phyloP scores from a whole-genome alignment of 2,329 filamentous ascomycete species.

The Fusarium chlamydosporum region DNA sequence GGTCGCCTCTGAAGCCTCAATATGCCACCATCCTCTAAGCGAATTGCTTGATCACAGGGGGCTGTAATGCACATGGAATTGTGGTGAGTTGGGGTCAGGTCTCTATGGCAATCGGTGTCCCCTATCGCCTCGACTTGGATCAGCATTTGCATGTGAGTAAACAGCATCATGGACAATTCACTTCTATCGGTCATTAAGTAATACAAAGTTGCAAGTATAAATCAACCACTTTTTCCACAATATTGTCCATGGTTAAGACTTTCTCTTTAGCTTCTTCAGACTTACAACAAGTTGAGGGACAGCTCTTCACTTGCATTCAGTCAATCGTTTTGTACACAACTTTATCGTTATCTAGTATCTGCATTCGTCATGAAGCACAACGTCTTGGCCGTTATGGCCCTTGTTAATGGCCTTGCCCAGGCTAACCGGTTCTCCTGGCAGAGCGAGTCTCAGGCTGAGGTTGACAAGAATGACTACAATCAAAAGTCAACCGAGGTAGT shows the following conservation, averaged over 20 bases:
- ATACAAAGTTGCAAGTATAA: conserved; percentile 32
- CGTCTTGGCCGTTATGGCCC: conserved; percentile 45
- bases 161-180: conserved; percentile 8
- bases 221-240: conserved; percentile 15
- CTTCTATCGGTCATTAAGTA: conserved; percentile 3
- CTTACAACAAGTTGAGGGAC: conserved; percentile 12
- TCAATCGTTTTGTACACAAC: conserved; percentile 25
- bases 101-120: conserved; percentile 17
- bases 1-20: conserved; percentile 26
- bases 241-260: conserved; percentile 4
- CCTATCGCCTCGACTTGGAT: conserved; percentile 1
- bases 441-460: conserved; percentile 16
- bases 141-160: conserved; percentile 21
- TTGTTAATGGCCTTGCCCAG: conserved; percentile 44
- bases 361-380: conserved; percentile 45
- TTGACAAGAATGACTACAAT: conserved; percentile 4
- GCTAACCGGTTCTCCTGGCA: conserved; percentile 32
- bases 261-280: conserved; percentile 23
- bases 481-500: neutral
- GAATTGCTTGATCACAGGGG: conserved; percentile 11
- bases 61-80: neutral
- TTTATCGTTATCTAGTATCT: conserved; percentile 2
- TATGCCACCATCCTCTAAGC: neutral
- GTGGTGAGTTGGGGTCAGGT: conserved; percentile 5
- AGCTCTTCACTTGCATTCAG: conserved; percentile 22